Evolutionary conservation across 768 basidiomycete genomes (phyloP).

Genomic region (Phallus indusiatus): DNA sequence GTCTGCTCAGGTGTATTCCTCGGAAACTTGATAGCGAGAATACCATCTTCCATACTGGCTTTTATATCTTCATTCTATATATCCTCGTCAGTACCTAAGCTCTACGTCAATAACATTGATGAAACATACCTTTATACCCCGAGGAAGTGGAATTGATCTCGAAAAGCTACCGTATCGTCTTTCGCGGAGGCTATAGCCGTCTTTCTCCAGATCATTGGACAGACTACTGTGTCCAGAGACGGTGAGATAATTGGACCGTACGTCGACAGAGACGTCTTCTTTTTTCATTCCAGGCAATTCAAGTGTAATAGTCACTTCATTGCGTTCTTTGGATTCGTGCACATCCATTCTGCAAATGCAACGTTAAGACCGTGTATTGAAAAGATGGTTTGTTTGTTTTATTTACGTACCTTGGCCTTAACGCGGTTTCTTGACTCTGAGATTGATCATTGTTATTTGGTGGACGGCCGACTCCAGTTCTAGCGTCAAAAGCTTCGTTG

Average conservation of each 20-base stretch:
- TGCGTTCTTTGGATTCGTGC: constrained; percentile 31
- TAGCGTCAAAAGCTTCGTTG: not conserved
- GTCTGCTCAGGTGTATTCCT: constrained; percentile 32
- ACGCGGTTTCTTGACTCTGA: not conserved
- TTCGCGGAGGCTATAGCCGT: constrained; percentile 35
- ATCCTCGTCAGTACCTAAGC: not conserved
- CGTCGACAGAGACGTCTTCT: constrained; percentile 36
- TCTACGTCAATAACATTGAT: not conserved
- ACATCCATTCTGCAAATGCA: constrained; percentile 28
- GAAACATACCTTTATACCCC: constrained; percentile 35
- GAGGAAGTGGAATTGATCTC: constrained; percentile 37
- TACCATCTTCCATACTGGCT: constrained; percentile 37
- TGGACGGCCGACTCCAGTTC: not conserved
- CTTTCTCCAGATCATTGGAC: constrained; percentile 25
- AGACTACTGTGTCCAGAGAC: constrained; percentile 35
- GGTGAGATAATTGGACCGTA: constrained; percentile 36
- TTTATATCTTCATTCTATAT: constrained; percentile 34
- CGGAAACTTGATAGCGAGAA: constrained; percentile 42
- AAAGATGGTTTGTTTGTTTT: not conserved
- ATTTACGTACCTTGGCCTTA: not conserved
- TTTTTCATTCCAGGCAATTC: constrained; percentile 48
- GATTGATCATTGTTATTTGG: not conserved
- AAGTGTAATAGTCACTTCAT: constrained; percentile 39
- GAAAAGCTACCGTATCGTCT: constrained; percentile 40
- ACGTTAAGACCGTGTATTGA: not conserved